Evolutionary conservation across 2,329 filamentous ascomycete genomes (phyloP).

Genomic region (Fusarium mexicanum): DNA sequence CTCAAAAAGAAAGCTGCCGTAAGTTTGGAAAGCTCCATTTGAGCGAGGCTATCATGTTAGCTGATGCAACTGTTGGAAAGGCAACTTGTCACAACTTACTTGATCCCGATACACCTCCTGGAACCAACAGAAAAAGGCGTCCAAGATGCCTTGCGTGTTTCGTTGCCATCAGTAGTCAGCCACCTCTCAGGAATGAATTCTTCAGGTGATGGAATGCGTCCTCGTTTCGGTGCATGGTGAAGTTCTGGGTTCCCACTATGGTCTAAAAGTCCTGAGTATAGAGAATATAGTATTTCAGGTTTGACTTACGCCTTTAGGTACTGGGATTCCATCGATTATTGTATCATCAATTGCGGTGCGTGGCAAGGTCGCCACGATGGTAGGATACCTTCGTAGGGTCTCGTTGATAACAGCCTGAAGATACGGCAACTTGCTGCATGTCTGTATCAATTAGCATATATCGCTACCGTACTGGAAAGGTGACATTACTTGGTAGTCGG

Average conservation of each 20-base stretch:
- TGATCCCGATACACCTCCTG: not conserved
- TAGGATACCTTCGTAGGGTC: not conserved
- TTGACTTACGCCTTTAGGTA: not conserved
- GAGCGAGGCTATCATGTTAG: not conserved
- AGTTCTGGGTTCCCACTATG: not conserved
- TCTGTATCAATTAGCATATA: not conserved
- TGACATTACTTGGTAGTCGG: not conserved
- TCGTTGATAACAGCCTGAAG: not conserved
- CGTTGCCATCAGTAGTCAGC: not conserved
- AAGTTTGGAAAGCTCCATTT: not conserved
- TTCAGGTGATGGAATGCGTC: not conserved
- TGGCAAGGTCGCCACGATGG: not conserved
- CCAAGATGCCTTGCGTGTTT: not conserved
- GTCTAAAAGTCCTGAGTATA: not conserved
- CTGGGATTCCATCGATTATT: not conserved
- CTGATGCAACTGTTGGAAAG: not conserved
- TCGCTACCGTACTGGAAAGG: accelerated
- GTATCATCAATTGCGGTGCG: not conserved
- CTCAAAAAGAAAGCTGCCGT: not conserved
- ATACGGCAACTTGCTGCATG: not conserved
- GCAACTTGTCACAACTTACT: not conserved
- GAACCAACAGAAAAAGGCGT: not conserved
- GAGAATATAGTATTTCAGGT: not conserved
- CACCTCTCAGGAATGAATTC: not conserved
- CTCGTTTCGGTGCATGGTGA: not conserved